Percentiles rank a stretch among this genome's conserved stretches.
Conservation (phyloP, 1,139 yeast species). For the Sugiyamaella sp. region DNA sequence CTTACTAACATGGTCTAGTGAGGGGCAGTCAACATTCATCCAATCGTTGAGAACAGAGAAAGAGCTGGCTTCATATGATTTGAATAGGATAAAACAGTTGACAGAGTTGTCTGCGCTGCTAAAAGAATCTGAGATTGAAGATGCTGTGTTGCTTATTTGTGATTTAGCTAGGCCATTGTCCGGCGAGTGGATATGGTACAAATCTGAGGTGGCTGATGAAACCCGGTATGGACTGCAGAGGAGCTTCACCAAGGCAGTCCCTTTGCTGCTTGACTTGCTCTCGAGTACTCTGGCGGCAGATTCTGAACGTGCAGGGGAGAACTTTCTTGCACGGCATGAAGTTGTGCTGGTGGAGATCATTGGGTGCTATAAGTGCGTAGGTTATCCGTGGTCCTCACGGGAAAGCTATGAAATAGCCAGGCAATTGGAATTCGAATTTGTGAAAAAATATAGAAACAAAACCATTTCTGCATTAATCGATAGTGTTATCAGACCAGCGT, state of each 20-base stretch:
- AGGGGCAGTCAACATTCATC: too few relatives aligned
- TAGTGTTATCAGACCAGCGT: slow-evolving; percentile 23
- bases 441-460: background rate
- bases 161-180: slow-evolving; percentile 24
- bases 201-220: slow-evolving; percentile 25
- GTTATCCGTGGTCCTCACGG: slow-evolving; percentile 24
- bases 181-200: slow-evolving; percentile 33
- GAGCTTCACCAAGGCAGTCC: background rate
- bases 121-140: background rate
- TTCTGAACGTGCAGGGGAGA: background rate
- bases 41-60: too few relatives aligned
- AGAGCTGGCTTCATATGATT: too few relatives aligned
- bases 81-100: background rate
- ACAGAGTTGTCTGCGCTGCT: background rate
- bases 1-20: too few relatives aligned
- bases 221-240: slow-evolving; percentile 19
- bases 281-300: background rate
- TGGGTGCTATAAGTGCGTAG: slow-evolving; percentile 17
- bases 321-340: too few relatives aligned
- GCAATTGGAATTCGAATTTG: background rate
- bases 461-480: slow-evolving; percentile 13
- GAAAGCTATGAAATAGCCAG: background rate
- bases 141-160: slow-evolving; percentile 10
- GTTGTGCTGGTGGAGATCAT: background rate
- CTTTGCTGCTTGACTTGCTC: background rate